Base-by-base conservation (phyloP, 345 rosid species). In the Eutrema yunnanense region DNA sequence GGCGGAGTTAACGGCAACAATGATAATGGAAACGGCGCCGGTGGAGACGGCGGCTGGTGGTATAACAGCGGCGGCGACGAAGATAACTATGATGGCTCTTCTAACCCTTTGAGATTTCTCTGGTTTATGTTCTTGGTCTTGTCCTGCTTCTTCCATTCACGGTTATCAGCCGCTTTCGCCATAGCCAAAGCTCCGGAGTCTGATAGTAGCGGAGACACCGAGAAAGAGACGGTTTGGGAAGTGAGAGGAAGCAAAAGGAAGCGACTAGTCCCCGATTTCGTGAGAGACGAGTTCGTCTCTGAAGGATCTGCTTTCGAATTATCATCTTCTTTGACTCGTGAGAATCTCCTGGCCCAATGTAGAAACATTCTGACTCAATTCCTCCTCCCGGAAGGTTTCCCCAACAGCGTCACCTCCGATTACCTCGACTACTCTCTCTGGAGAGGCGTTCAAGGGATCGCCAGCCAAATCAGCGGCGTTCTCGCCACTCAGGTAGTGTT, bases 371-470 rank as follows among this genome's bases (percentile, higher is more conserved):
- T 88, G 7, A 46, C 69, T 72, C 78, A 78, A 4, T 76, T 95
- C 62, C 72, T 95, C 84, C 97, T 95, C 36, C 99, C 99, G 8
- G 90, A 92, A 77, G 97, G 99, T 42, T 95, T 77, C 47, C 99
- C 99, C 0, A 61, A 78, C 32, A 91, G 96, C 30, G 99, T 95
- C 40, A 88, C 96, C 34, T 76, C 87, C 16, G 99, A 95, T 81
- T 95, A 95, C 78, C 80, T 92, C 60, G 93, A 89, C 37, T 95
- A 91, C 68, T 86, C 96, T 78, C 97, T 92, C 46, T 92, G 99
- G 99, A 84, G 97, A 67, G 96, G 92, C 14, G 87, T 95, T 30
- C 97, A 95, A 78, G 99, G 99, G 1, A 79, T 95, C 13, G 97
- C 97, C 36, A 88, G 96, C 76, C 99, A 95, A 82, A 75, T 95